phyloP scores from a whole-genome alignment of 2,329 filamentous ascomycete species.

The Fusarium poae region DNA sequence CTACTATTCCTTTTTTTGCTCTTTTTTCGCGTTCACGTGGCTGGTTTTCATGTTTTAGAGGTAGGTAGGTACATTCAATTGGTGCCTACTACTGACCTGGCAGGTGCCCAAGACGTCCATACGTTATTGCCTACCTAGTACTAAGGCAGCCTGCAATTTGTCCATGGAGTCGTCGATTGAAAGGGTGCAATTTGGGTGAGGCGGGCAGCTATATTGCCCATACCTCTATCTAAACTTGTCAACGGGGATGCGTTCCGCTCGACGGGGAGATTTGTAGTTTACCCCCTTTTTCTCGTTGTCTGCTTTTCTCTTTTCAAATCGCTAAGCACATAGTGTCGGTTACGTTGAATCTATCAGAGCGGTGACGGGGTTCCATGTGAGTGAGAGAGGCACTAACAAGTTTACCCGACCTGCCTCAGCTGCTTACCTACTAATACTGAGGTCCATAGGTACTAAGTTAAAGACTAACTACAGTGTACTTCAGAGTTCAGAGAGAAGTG shows the following conservation, averaged over 20 bases:
- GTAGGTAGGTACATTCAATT: conserved; percentile 22
- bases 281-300: conserved; percentile 19
- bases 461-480: not conserved
- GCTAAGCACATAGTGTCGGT: conserved; percentile 18
- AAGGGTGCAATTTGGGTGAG: conserved; percentile 22
- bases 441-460: not conserved
- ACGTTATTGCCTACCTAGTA: not conserved
- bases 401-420: conserved; percentile 4
- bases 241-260: conserved; percentile 30
- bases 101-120: not conserved
- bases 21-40: conserved; percentile 35
- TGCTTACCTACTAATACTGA: too few relatives aligned
- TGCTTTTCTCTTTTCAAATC: conserved; percentile 3
- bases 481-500: not conserved
- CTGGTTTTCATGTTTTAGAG: conserved; percentile 22
- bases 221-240: conserved; percentile 26
- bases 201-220: conserved; percentile 31
- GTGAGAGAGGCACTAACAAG: conserved; percentile 26
- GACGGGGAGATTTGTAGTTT: conserved; percentile 13
- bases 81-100: not conserved
- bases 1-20: conserved; percentile 4
- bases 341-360: conserved; percentile 32
- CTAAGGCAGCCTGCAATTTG: conserved; percentile 19
- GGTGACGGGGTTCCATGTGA: conserved; percentile 38
- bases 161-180: conserved; percentile 1